Base-by-base conservation (phyloP, 177 flowering plant species). In the Vitis hybrid region DNA sequence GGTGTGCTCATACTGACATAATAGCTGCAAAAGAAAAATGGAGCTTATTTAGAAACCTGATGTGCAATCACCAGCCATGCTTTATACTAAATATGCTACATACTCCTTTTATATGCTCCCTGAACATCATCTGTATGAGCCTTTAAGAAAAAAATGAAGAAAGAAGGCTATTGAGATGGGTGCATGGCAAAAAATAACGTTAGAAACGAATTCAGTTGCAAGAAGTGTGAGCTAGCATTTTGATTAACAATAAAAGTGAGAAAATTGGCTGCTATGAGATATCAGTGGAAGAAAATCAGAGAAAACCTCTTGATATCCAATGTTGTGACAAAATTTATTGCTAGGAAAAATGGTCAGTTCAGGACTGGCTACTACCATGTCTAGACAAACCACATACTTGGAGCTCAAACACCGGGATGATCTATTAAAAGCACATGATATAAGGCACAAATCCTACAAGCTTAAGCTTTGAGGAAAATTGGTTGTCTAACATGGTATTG, bases 1-100 rank as follows among this genome's bases (percentile, higher is more conserved):
- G 71, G 70, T 65, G 10, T 82, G 88, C 59, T 95, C 99, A 76
- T 75, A 93, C 74, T 83, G 89, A 75, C 99, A 95, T 76, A 95
- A 77, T 58, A 95, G 81, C 99, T 95, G 92, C 86, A 86, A 64
- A 77, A 72, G 62, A 52, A 65, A 81, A 62, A 70, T 4, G 32
- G 54, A 71, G n/a, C 11, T 60, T 56, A 50, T 15, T 59, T 57
- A 64, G 56, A 65, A 40, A 32, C 30, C 16, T 19, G 2, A 7
- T 35, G 60, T 60, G 60, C 30, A 15, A 63, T 52, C 61, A 62
- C 27, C 18, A 64, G 66, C 11, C 27, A 50, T 16, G 14, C 48
- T 65, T 52, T 52, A 27, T 13, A 40, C 7, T 12, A 8, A 12
- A 5, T 40, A 40, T 40, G 46, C 8, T 40, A 40, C 46, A 54